Conservation (phyloP, 192 early-diverging fungal species). For the Gamsiella multidivaricata region DNA sequence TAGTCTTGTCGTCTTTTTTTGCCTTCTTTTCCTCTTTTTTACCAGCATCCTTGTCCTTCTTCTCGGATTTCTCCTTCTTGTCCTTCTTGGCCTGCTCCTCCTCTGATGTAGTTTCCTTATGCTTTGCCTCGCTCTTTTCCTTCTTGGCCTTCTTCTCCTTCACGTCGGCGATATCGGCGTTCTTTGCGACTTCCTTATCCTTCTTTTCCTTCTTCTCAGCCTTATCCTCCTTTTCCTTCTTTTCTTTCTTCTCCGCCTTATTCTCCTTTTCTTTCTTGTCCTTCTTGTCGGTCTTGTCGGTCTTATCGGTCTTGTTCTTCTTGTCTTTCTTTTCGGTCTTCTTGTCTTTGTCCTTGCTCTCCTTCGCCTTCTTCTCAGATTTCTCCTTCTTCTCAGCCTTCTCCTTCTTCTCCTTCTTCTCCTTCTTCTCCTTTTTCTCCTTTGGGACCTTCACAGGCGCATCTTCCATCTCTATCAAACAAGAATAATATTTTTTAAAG, state of each 20-base stretch:
- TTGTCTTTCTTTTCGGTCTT: neutral
- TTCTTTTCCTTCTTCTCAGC: slow-evolving; percentile 2
- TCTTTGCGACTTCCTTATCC: no score
- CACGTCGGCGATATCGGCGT: no score
- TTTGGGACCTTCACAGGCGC: neutral
- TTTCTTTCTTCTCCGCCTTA: slow-evolving; percentile 29
- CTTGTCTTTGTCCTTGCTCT: neutral
- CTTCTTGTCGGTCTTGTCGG: neutral
- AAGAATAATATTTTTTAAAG: no score
- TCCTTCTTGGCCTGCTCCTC: slow-evolving; percentile 10
- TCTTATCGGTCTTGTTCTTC: neutral
- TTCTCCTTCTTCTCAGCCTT: slow-evolving; percentile 2
- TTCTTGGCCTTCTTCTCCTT: slow-evolving; percentile 16
- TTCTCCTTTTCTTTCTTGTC: slow-evolving; percentile 21
- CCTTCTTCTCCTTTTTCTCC: slow-evolving; percentile 1
- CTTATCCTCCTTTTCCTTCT: slow-evolving; percentile 22
- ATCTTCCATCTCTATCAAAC: neutral
- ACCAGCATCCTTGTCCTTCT: slow-evolving; percentile 51
- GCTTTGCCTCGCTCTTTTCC: slow-evolving; percentile 13
- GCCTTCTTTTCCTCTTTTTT: slow-evolving; percentile 55
- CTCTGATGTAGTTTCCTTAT: slow-evolving; percentile 17
- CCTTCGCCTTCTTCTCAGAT: slow-evolving; percentile 20
- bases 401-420: neutral
- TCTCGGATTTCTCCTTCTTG: slow-evolving; percentile 17
- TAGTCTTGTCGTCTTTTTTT: slow-evolving; percentile 27